Base-by-base conservation (phyloP, 73 alveolate species). In the Durusdinium trenchii region DNA sequence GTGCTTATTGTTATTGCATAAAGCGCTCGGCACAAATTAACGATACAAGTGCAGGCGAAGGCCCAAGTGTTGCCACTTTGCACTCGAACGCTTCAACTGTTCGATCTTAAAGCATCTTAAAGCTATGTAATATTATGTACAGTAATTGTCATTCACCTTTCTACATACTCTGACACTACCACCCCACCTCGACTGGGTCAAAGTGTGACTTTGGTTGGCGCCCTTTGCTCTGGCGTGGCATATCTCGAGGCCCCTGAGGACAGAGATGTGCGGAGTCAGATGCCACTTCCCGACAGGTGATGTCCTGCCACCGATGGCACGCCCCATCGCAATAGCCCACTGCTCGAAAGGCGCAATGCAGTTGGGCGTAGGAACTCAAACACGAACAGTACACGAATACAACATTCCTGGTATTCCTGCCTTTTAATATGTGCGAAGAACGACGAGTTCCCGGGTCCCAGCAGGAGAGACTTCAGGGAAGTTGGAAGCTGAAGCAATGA, bases 241-340 rank as follows among this genome's bases (percentile, higher is more conserved):
- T 64, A 91, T 91, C 97, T 91, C 97, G 87, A 91, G 86, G 97
- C 32, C 97, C 97, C 69, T 87, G n/a, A 48, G 76, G 16, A 51
- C 45, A 62, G 76, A 86, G 69, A 86, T 54, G 95, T 86, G 64
- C 36, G 81, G 48, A 18, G 52, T 43, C 47, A 78, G 32, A 28
- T 79, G 60, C 51, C 90, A 79, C 86, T 76, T 76, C 86, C 86
- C 86, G n/a, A n/a, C 61, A 52, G 48, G 73, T 51, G 84, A 73
- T 36, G 78, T 51, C 78, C 32, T 48, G 1, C 52, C 14, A 52
- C 50, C 64, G 76, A 47, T 46, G 40, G 42, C 26, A 3, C 10
- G 89, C 43, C 64, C 83, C 83, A 60, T 2, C n/a, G 73, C 52
- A n/a, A n/a, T n/a, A n/a, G n/a, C n/a, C n/a, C n/a, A n/a, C n/a